Evolutionary conservation across 2,329 filamentous ascomycete genomes (phyloP).

Genomic region (Penicillium sp.): DNA sequence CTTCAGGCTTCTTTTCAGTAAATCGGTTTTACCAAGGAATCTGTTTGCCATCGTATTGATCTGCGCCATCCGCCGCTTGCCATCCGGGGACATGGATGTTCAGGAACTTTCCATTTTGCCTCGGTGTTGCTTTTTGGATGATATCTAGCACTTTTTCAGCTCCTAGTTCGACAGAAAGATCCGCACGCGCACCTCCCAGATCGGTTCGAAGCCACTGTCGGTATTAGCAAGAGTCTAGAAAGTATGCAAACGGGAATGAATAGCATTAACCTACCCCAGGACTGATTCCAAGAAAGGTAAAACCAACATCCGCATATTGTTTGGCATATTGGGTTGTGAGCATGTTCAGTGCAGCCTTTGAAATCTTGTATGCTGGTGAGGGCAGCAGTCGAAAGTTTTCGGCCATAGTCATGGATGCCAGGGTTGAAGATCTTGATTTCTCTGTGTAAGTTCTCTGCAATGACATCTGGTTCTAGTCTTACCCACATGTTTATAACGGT

Average conservation of each 20-base stretch:
- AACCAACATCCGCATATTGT: conserved; percentile 41
- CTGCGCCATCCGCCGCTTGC: conserved; percentile 38
- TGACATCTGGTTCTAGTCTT: background rate
- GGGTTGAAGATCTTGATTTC: conserved; percentile 39
- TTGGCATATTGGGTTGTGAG: conserved; percentile 44
- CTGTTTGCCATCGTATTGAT: conserved; percentile 41
- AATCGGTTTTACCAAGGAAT: conserved; percentile 30
- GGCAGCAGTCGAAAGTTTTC: conserved; percentile 29
- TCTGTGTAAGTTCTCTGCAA: background rate
- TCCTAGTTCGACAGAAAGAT: conserved; percentile 45
- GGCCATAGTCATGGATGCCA: conserved; percentile 45
- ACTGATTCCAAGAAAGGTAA: conserved; percentile 45
- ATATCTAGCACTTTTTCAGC: conserved; percentile 46
- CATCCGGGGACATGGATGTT: conserved; percentile 45
- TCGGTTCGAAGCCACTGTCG: conserved; percentile 51
- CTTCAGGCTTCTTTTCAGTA: background rate
- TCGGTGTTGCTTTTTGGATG: conserved; percentile 43
- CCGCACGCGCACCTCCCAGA: conserved; percentile 43
- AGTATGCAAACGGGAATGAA: background rate
- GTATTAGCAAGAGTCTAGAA: background rate
- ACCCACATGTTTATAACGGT: conserved; percentile 49
- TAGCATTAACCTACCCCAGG: conserved; percentile 46
- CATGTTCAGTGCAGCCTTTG: conserved; percentile 53
- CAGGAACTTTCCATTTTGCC: conserved; percentile 52
- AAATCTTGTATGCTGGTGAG: conserved; percentile 47